A percentile compares a stretch with the other conserved stretches of the same genome.
phyloP scores from a whole-genome alignment of 225 moss, liverwort and hornwort genomes.

The Straminergon stramineum region DNA sequence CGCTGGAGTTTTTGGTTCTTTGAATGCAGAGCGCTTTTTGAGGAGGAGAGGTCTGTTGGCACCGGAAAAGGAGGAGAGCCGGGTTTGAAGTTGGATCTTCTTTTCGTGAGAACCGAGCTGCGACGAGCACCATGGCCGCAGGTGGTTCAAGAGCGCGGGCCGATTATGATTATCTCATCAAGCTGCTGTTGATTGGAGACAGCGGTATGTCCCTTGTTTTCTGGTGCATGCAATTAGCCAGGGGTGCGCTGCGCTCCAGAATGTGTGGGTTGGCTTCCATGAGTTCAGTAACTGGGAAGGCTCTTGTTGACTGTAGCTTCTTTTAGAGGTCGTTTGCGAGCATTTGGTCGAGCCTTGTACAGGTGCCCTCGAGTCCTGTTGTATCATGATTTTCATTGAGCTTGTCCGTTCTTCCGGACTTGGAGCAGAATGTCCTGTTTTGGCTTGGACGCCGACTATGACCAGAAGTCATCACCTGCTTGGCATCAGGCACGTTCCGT shows the following conservation, averaged over 20 bases:
- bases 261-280: not conserved
- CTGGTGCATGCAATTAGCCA: not conserved
- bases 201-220: constrained; percentile 53
- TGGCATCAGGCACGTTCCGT: not conserved
- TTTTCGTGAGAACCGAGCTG: not conserved
- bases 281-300: not conserved
- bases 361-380: not conserved
- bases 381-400: not conserved
- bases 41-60: not conserved
- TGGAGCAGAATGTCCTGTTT: not conserved
- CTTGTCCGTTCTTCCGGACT: not conserved
- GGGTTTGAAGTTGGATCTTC: constrained; percentile 6
- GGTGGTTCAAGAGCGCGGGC: constrained; percentile 91
- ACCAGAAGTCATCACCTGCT: not conserved
- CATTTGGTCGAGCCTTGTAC: not conserved
- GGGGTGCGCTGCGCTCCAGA: not conserved
- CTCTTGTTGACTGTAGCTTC: not conserved
- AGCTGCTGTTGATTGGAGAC: constrained; percentile 94
- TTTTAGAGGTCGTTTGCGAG: not conserved
- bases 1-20: not conserved
- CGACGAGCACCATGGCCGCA: constrained; percentile 58
- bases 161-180: constrained; percentile 99
- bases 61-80: not conserved
- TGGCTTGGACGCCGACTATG: not conserved
- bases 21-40: not conserved